Conservation (phyloP, 2,329 filamentous ascomycete genomes). For the Xylariaceae sp. region DNA sequence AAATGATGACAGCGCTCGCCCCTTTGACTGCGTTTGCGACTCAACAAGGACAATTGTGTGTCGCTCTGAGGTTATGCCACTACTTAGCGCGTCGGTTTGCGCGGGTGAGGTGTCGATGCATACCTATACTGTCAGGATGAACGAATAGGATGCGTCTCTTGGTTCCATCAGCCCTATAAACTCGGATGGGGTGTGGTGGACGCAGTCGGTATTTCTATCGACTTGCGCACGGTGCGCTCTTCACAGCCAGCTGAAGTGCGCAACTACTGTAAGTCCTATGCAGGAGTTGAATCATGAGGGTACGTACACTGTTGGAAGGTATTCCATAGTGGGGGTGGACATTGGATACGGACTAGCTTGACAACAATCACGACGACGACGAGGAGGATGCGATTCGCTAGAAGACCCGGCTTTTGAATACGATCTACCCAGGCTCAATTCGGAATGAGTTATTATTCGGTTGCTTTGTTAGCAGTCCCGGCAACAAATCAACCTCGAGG, state of each 20-base stretch:
- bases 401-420: background rate
- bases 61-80: background rate
- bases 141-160: background rate
- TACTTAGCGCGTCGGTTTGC: background rate
- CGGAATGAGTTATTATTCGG: no score
- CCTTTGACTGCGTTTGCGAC: background rate
- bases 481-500: no score
- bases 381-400: background rate
- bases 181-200: background rate
- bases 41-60: background rate
- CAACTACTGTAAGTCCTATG: background rate
- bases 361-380: no score
- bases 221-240: no score
- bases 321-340: background rate
- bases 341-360: no score
- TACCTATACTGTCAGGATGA: background rate
- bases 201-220: background rate
- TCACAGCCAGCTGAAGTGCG: background rate
- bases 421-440: no score
- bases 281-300: background rate
- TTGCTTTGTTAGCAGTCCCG: no score
- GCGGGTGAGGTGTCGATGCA: background rate
- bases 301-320: background rate
- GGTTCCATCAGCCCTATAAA: background rate
- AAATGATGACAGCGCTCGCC: background rate